phyloP scores from a whole-genome alignment of 495 filamentous ascomycete species.

The Penicillium steckii region DNA sequence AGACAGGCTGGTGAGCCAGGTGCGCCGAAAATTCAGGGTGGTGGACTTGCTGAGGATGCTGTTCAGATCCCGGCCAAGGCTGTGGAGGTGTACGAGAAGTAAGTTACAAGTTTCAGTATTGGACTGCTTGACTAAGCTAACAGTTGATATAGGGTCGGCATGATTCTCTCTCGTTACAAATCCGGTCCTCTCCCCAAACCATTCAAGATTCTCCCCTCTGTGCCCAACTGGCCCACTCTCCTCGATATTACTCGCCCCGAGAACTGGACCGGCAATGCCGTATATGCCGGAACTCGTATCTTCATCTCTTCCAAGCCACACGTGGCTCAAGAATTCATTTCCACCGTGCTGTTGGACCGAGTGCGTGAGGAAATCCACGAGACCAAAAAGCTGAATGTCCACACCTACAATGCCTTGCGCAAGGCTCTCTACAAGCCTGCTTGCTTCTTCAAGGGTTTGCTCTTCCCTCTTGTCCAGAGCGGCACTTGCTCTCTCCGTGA shows the following conservation, averaged over 20 bases:
- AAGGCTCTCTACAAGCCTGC: conserved; percentile 94
- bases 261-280: conserved; percentile 83
- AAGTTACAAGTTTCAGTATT: conserved; percentile 24
- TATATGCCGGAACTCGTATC: conserved; percentile 81
- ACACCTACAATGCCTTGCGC: conserved; percentile 89
- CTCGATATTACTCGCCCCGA: conserved; percentile 78
- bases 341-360: conserved; percentile 77
- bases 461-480: conserved; percentile 81
- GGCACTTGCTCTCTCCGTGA: conserved; percentile 85
- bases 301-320: conserved; percentile 79
- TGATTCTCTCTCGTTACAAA: conserved; percentile 88
- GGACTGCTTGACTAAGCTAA: conserved; percentile 11
- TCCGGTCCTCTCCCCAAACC: conserved; percentile 94
- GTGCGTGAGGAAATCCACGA: conserved; percentile 87
- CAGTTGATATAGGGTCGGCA: conserved; percentile 63
- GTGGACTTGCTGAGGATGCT: conserved; percentile 67
- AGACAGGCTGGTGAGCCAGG: conserved; percentile 44
- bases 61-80: conserved; percentile 86
- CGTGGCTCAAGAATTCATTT: conserved; percentile 77
- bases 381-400: conserved; percentile 89
- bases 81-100: conserved; percentile 91
- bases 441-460: conserved; percentile 93
- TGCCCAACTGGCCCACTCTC: conserved; percentile 87
- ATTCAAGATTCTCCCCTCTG: conserved; percentile 91
- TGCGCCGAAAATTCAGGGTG: conserved; percentile 43